Base-by-base conservation (phyloP, 2,329 filamentous ascomycete genomes). In the Dothiorella sarmentorum region DNA sequence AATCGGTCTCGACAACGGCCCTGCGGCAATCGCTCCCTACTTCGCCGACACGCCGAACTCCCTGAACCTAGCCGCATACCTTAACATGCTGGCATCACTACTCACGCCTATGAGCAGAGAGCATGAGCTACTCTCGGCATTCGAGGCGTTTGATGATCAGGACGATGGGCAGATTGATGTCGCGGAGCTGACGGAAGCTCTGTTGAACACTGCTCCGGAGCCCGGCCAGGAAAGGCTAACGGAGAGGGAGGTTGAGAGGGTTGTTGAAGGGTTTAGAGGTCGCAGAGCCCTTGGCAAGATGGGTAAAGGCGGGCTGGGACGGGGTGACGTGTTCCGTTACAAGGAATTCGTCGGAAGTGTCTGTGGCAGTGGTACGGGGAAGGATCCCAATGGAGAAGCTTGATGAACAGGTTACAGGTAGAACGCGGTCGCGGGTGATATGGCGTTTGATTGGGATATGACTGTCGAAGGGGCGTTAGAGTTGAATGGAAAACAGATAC, bases 81-180 rank as follows among this genome's bases (percentile, higher is more conserved):
- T 99, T 20, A 93, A 91, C 69, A 87, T 86, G 1, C 79, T 99
- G 2, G 89, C 92, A 0, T 83, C 84, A 9, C 82, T 89, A 2
- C 79, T 97, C 3, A 84, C 85, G 1, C 82, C 86, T 0, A 79
- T 97, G 17, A 95, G 90, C 0, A 86, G 89, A 0, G 84, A 85
- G 20, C 82, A 85, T 15, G 94, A 99, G 70, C 82, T 99, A 9
- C 78, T 91, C 18, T 93, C 91, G 1, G 94, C 94, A 0, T 93
- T 99, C 65, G 91, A 91, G 2, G 94, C 94, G 0, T 97, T 97
- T 70, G 94, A 99, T 69, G 90, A 96, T 62, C 91, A 96, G 63
- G 94, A 99, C 71, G 94, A 89, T 67, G 94, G 94, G 3, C 91
- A 97, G 73, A 85, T 97, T 37, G 91, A 97, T 69, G 76, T 96